A percentile compares a stretch with the other conserved stretches of the same genome.
These are phyloP conservation scores for Globisporangium echinulatum DNA, from an alignment of 352 stramenopile genomes.

Conservation along the genomic window DNA sequence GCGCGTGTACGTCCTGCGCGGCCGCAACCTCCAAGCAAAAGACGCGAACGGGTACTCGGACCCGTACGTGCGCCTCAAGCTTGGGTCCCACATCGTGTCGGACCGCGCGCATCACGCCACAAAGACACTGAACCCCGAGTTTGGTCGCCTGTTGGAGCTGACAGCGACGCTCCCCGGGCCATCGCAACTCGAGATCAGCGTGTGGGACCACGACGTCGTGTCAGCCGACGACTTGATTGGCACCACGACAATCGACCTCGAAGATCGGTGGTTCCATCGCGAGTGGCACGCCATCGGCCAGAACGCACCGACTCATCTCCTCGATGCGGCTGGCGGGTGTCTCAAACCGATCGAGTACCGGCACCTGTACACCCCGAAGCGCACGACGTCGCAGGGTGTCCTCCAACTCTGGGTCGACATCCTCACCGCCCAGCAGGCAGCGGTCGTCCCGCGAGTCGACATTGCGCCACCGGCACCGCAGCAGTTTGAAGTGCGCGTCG, in stretches of 20 bases:
- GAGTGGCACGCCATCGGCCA: constrained; percentile 70
- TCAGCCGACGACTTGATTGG: constrained; percentile 83
- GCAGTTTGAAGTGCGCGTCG: constrained; percentile 83
- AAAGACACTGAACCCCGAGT: constrained; percentile 78
- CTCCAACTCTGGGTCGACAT: constrained; percentile 90
- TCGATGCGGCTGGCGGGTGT: constrained; percentile 6
- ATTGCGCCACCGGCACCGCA: constrained; percentile 60
- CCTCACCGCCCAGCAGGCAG: constrained; percentile 63
- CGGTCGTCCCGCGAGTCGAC: constrained; percentile 48
- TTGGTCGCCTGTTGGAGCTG: constrained; percentile 64
- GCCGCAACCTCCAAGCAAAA: constrained; percentile 69
- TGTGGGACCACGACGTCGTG: constrained; percentile 79
- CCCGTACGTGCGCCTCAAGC: constrained; percentile 66
- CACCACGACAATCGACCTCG: constrained; percentile 87
- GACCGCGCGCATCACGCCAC: constrained; percentile 57
- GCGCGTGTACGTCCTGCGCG: constrained; percentile 70
- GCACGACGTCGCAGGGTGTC: constrained; percentile 56
- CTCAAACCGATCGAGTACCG: constrained; percentile 89
- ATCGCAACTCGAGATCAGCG: constrained; percentile 69
- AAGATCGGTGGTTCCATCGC: constrained; percentile 91
- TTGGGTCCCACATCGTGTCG: constrained; percentile 66
- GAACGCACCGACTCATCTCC: no score
- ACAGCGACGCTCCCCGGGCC: constrained; percentile 63
- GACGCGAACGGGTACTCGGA: constrained; percentile 76
- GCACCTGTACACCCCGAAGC: constrained; percentile 73